Evolutionary conservation across 2,329 filamentous ascomycete species (phyloP).

Genomic region (Ceratocystis harringtonii): DNA sequence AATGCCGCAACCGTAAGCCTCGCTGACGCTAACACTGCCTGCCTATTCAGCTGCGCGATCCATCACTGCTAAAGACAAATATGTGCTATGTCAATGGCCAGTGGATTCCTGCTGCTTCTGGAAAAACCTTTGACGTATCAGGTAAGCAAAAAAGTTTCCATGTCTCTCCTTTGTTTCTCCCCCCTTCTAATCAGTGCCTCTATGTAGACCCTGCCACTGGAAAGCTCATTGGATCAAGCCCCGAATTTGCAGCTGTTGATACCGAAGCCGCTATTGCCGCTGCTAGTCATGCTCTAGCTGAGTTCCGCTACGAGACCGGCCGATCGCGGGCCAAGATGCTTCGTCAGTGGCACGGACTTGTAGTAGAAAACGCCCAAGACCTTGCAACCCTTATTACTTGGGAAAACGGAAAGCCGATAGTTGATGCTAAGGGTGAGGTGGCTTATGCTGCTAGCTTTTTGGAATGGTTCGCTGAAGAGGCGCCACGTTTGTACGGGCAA

Average conservation of each 20-base stretch:
- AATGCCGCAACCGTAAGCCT: background rate
- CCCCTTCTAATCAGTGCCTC: background rate
- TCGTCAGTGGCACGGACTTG: conserved; percentile 66
- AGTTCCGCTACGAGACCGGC: conserved; percentile 56
- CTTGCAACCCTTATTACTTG: conserved; percentile 70
- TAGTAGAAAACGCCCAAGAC: conserved; percentile 65
- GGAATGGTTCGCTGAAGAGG: conserved; percentile 72
- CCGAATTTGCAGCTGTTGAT: conserved; percentile 69
- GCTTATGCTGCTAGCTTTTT: conserved; percentile 61
- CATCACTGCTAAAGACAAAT: conserved; percentile 69
- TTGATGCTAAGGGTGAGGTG: conserved; percentile 59
- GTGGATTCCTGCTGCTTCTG: conserved; percentile 74
- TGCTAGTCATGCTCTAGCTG: conserved; percentile 59
- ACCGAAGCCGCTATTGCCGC: conserved; percentile 68
- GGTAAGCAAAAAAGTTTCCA: conserved; percentile 30
- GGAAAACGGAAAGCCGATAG: conserved; percentile 77
- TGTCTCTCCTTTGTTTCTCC: background rate
- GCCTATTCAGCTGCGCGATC: conserved; percentile 52
- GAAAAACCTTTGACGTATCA: conserved; percentile 79
- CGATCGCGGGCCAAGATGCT: conserved; percentile 61
- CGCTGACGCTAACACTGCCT: background rate
- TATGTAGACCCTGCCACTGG: conserved; percentile 64
- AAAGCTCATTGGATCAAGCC: conserved; percentile 63
- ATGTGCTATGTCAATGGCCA: conserved; percentile 79
- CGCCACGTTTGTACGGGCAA: conserved; percentile 57